Base-by-base conservation (phyloP, 768 basidiomycete species). In the Cystoderma amianthinum region DNA sequence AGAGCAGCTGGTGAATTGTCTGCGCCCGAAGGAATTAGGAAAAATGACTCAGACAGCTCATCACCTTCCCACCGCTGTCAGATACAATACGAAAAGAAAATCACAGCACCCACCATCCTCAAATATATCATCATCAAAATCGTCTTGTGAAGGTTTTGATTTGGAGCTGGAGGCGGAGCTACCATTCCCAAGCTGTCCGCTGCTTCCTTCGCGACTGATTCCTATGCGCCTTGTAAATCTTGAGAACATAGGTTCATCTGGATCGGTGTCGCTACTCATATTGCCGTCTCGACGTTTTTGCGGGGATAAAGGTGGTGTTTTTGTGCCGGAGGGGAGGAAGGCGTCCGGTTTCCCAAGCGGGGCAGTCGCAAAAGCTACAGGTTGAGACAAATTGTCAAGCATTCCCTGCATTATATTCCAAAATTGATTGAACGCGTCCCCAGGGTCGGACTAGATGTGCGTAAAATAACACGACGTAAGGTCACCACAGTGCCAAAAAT, bases 401-500 rank as follows among this genome's bases (percentile, higher is more conserved):
- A 89, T 82, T 30, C 81, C 85, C 59, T 91, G 86, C 68, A 90
- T 83, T 37, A 85, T 85, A 49, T 75, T 80, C 89, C 89, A 92
- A 54, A 91, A 92, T 50, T 87, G 76, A 54, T 89, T 88, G 65
- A 92, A 92, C 3, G 86, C 81, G 53, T 92, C 89, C 3, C 83
- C 79, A 2, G 87, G 82, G 53, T 92, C 89, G 44, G 81, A 81
- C 84, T 85, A 46, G 6, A 42, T 36, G 23, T 5, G 20, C 32
- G 18, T 32, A 35, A 35, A 42, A 32, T 18, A n/a, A 35, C 7
- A 23, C n/a, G 18, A 34, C n/a, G 19, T 25, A 50, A 28, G 50
- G 37, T 32, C 35, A 12, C 38, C 30, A 7, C 30, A 45, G 37
- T 32, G 41, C 33, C 32, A 32, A 16, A 30, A 36, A 36, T 6